These are phyloP conservation scores for Tieghemostelium lacteum DNA, from an alignment of 78 protist species.

Conservation along the genomic window DNA sequence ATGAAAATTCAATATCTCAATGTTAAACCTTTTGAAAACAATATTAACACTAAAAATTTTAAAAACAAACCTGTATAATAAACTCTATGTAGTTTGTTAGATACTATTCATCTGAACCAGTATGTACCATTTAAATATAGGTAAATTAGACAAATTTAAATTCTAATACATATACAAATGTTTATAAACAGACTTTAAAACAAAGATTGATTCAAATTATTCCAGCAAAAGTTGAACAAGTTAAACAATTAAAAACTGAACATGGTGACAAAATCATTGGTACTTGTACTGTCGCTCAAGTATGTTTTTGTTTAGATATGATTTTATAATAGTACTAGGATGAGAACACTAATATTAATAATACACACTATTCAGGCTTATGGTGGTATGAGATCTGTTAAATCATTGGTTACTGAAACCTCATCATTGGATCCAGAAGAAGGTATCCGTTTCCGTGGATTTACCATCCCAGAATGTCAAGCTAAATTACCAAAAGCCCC, in stretches of 20 bases:
- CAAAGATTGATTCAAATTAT: constrained; percentile 85
- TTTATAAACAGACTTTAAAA: constrained; percentile 62
- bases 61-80: too few relatives aligned
- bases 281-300: constrained; percentile 86
- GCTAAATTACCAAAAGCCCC: constrained; percentile 91
- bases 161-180: background rate
- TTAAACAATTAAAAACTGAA: constrained; percentile 79
- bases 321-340: too few relatives aligned
- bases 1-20: too few relatives aligned
- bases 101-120: constrained; percentile 33
- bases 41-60: too few relatives aligned
- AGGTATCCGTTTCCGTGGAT: constrained; percentile 97
- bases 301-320: constrained; percentile 2
- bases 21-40: too few relatives aligned
- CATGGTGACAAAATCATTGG: constrained; percentile 87
- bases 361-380: constrained; percentile 87
- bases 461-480: constrained; percentile 92
- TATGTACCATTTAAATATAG: background rate
- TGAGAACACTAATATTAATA: too few relatives aligned
- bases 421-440: constrained; percentile 95
- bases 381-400: constrained; percentile 98
- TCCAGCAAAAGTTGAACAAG: constrained; percentile 86
- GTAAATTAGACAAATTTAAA: too few relatives aligned
- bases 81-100: constrained; percentile 15
- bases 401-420: constrained; percentile 94